Evolutionary conservation across 2,329 filamentous ascomycete species (phyloP), one percentile per base, ranked within the genome.

Genomic region (Lachnum nothofagi): DNA sequence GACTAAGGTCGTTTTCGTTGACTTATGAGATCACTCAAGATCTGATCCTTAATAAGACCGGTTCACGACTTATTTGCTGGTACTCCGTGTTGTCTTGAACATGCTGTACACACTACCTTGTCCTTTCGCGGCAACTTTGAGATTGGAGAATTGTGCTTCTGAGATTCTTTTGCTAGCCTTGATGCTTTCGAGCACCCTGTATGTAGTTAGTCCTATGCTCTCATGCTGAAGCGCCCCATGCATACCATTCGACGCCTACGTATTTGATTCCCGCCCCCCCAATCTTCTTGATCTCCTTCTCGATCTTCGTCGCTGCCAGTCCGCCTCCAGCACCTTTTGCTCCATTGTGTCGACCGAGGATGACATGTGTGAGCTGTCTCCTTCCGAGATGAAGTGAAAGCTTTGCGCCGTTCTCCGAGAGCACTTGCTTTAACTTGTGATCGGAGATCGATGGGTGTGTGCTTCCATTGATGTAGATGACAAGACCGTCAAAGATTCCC

Each of bases 391-490:
- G 76, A 29, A 89, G 77, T 3, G 87, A 84, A 58, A 88, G 74
- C 35, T 70, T 73, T 1, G 82, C 91, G 17, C 91, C 91, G 63
- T 95, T 81, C 48, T 82, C 75, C 4, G 77, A 80, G 31, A 96
- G 76, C 14, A 94, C 67, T 47, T 83, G 82, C 72, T 93, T 94
- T 49, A 96, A 77, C 64, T 80, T 86, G 70, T 95, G 87, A 67
- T 96, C 91, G 12, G 88, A 94, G 53, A 95, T 78, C 20, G 81
- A 68, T 1, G 91, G 90, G 51, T 83, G 78, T 2, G 89, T 95
- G 57, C 86, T 91, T 52, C 90, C 90, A 67, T 95, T 95, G 67
- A 96, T 78, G 69, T 91, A 93, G 60, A 95, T 78, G 44, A 80
- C 83, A 19, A 90, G 75, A 14, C 82, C 80, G 38, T 78, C 69